Base-by-base conservation (phyloP, 1,284 basidiomycete species). In the Cystobasidium slooffiae region DNA sequence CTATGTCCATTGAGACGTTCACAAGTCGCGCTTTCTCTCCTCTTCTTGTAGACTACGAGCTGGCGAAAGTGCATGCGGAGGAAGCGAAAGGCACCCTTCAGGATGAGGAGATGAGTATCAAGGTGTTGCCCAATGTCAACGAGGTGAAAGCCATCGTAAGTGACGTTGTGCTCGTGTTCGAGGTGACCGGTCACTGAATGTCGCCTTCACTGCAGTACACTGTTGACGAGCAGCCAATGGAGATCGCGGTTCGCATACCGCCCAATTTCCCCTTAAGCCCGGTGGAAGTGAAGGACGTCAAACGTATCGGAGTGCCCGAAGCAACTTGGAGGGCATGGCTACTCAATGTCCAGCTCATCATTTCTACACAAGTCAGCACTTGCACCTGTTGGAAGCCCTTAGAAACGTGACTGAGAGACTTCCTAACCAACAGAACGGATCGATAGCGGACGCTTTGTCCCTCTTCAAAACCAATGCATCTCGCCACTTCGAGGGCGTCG, bases 401-500 rank as follows among this genome's bases (percentile, higher is more conserved):
- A 20, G 61, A 61, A 39, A 43, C 61, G 44, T 73, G 47, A 10
- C 58, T 39, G 70, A 49, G 56, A 75, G 16, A 22, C 12, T 46
- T 37, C 10, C 8, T 1, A 18, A 1, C 44, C 70, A 41, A 68
- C 80, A 94, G 91, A 95, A 96, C 80, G 95, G 95, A 5, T 88
- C 91, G 56, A 91, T 99, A 52, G 86, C 93, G 41, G 97, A 99
- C 80, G 95, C 92, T 0, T 83, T 99, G n/a, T 88, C 88, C 18
- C 84, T 97, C 74, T 99, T 97, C 87, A 97, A 96, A 84, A 92
- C 91, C 84, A 99, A 98, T 80, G 92, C 94, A 47, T 86, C 88
- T 0, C 85, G 92, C 44, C 93, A 97, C 82, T 97, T 97, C 80
- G 92, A 94, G 77, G 94, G 94, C 10, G 91, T 94, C 80, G 91